Conservation (phyloP, 352 stramenopile genomes). For the Blastocystis sp. region DNA sequence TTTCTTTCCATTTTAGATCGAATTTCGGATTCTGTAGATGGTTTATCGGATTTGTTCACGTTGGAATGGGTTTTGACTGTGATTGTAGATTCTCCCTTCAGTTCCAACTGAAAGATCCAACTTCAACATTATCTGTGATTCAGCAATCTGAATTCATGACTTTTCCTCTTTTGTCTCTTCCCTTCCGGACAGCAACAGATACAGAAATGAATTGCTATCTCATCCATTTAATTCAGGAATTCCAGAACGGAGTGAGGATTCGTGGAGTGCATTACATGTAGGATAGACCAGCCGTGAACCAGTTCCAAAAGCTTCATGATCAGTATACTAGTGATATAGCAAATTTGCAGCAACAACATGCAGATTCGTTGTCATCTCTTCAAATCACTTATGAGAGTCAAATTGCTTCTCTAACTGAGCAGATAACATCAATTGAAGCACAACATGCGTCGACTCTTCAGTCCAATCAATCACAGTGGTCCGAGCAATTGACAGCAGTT, state of each 20-base stretch:
- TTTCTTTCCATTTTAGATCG: conserved; percentile 4
- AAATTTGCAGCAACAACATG: not conserved
- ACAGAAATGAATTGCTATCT: not conserved
- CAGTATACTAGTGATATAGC: not conserved
- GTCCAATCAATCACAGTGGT: not conserved
- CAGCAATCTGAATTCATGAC: not conserved
- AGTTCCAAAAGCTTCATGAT: not conserved
- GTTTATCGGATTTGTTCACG: not conserved
- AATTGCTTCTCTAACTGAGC: not conserved
- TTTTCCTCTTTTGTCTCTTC: not conserved
- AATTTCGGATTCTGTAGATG: not conserved
- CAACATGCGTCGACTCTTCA: not conserved
- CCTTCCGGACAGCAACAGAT: not conserved
- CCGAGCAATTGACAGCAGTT: not conserved
- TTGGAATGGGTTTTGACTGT: not conserved
- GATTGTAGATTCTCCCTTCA: not conserved
- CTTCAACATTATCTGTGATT: not conserved
- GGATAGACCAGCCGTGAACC: not conserved
- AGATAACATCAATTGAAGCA: not conserved
- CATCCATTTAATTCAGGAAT: not conserved
- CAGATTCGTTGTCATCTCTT: not conserved
- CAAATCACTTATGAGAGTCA: not conserved
- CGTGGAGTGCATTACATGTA: no score
- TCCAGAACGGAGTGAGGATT: not conserved
- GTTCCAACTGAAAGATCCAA: not conserved